These are phyloP conservation scores for Micractinium conductrix DNA, from an alignment of 139 green algal species.

Conservation along the genomic window DNA sequence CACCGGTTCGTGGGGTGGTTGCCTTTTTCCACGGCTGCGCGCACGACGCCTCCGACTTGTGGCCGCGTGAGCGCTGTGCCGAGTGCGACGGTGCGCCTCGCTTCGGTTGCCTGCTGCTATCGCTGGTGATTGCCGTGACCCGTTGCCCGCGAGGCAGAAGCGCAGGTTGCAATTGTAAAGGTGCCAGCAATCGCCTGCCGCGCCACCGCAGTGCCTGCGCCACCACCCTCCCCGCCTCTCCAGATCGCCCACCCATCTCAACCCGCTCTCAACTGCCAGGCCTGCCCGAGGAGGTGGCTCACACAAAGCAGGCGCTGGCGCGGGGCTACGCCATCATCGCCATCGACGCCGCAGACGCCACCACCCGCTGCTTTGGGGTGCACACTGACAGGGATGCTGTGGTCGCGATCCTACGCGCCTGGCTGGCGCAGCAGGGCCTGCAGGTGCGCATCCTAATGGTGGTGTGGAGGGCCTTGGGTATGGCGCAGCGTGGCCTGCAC, in stretches of 20 bases:
- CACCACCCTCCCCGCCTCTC: too few relatives aligned
- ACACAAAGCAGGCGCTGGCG: slow-evolving; percentile 35
- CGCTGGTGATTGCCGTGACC: too few relatives aligned
- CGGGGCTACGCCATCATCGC: slow-evolving; percentile 21
- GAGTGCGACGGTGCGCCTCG: slow-evolving; percentile 21
- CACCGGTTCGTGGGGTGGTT: not conserved
- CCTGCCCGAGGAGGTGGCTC: slow-evolving; percentile 24
- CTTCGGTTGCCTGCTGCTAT: too few relatives aligned
- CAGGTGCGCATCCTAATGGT: too few relatives aligned
- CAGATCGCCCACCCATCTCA: not conserved
- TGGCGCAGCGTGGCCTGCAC: too few relatives aligned
- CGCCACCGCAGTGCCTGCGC: too few relatives aligned
- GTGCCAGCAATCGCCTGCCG: too few relatives aligned
- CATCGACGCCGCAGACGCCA: not conserved
- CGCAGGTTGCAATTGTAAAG: too few relatives aligned
- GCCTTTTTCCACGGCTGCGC: slow-evolving; percentile 21
- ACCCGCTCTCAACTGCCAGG: not conserved
- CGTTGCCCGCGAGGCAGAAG: too few relatives aligned
- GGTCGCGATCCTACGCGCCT: not conserved
- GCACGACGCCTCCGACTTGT: slow-evolving; percentile 11
- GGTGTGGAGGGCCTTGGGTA: too few relatives aligned
- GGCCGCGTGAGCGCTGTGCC: not conserved
- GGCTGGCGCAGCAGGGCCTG: not conserved
- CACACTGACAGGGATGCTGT: not conserved
- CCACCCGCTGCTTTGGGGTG: not conserved